Evolutionary conservation across 2,329 filamentous ascomycete species (phyloP), one percentile per base, ranked within the genome.

Genomic region (Fusarium scirpi): DNA sequence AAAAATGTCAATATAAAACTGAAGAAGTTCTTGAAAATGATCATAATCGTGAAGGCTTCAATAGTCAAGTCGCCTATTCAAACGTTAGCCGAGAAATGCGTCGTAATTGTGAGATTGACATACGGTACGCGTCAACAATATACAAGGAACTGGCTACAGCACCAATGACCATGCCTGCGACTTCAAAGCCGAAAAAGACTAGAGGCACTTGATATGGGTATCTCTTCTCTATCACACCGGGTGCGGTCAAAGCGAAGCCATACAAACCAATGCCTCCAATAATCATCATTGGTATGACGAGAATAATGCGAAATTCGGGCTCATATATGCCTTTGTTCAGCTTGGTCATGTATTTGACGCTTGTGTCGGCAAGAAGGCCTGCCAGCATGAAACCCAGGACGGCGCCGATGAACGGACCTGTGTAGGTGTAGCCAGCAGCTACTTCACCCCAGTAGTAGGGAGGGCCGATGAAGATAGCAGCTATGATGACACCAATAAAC

Each of bases 11-110:
- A 83, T 9, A 90, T 89, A 75, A 97, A 98, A 68, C 91, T 92
- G 82, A 98, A 97, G 67, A 98, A 87, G 80, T 98, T 97, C 82
- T 98, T 98, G 85, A 98, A 97, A 57, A 97, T 90, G 70, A 97
- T 87, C 78, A 96, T 88, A 80, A 93, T 93, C 0, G 94, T 97
- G 78, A 97, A 97, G 9, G 90, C 92, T 80, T 98, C 94, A 49
- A 97, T 89, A 2, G 93, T 89, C 60, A 97, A 89, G 67, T 95
- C 91, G 10, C 90, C 91, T 92, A 56, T 54, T 38, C 24, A 52
- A 38, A 47, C 11, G 51, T 65, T 30, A 69, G 44, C 49, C 27
- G 27, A 25, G 20, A 16, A 32, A 18, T 13, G 22, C 8, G 13
- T 2, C 13, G 11, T 22, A 15, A 8, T 8, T 20, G 27, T 16